Conservation (phyloP, 2,329 filamentous ascomycete species). For the Tolypocladium album region DNA sequence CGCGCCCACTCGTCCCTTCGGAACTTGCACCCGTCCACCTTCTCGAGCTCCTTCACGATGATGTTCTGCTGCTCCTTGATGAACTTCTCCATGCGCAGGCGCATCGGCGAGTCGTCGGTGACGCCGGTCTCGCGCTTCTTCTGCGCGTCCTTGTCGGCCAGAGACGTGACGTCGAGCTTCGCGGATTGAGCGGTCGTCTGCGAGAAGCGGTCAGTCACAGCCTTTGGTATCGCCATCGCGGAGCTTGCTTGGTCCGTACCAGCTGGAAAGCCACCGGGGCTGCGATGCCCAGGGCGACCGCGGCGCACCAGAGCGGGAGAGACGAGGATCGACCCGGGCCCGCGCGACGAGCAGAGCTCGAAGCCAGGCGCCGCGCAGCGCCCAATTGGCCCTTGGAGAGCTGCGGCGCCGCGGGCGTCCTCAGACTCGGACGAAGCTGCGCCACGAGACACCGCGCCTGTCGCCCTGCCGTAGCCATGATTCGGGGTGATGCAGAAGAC, state of each 20-base stretch:
- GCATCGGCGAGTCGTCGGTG: slow-evolving; percentile 78
- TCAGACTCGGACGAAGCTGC: slow-evolving; percentile 14
- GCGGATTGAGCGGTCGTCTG: slow-evolving; percentile 31
- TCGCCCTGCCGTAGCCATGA: slow-evolving; percentile 19
- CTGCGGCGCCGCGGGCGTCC: slow-evolving; percentile 4
- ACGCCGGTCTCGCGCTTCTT: slow-evolving; percentile 62
- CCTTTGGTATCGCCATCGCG: not conserved
- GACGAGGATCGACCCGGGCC: slow-evolving; percentile 8
- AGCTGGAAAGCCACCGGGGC: slow-evolving; percentile 47
- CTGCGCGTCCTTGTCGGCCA: slow-evolving; percentile 76
- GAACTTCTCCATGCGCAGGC: slow-evolving; percentile 92
- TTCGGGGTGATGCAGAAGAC: not conserved
- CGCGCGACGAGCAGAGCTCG: slow-evolving; percentile 11
- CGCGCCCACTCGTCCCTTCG: slow-evolving; percentile 77
- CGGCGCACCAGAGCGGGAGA: slow-evolving; percentile 19
- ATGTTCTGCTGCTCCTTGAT: slow-evolving; percentile 86
- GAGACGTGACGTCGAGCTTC: slow-evolving; percentile 52
- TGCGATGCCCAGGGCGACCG: slow-evolving; percentile 37
- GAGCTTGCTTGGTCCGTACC: slow-evolving; percentile 27
- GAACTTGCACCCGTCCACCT: slow-evolving; percentile 76
- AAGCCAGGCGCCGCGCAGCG: slow-evolving; percentile 13
- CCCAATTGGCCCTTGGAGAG: slow-evolving; percentile 15
- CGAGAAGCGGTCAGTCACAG: slow-evolving; percentile 4
- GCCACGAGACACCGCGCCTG: slow-evolving; percentile 18
- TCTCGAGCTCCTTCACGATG: slow-evolving; percentile 75